Base-by-base conservation (phyloP, 371 early-diverging fungal genomes). In the Mucor piriformis region DNA sequence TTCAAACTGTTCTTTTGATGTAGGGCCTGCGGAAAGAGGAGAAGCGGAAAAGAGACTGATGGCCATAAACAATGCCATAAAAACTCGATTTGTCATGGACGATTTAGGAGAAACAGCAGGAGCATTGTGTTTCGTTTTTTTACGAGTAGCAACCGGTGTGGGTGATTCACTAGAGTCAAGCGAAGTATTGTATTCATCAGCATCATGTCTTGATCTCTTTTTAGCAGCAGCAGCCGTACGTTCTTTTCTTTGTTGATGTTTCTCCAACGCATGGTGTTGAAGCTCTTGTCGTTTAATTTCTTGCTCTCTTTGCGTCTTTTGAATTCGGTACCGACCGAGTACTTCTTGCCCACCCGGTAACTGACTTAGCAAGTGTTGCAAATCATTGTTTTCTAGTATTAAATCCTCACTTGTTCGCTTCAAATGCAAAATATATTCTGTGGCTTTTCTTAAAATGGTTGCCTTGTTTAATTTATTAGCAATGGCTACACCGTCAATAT, bases 381-480 rank as follows among this genome's bases (percentile, higher is more conserved):
- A 67, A 12, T 73, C 68, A 1, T 67, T 70, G 42, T 85, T 85
- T 57, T 88, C 87, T 6, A 61, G 60, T 43, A 75, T 65, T 25
- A 81, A 50, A 21, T 73, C 65, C 16, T 77, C 72, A 53, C 85
- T 82, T 58, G 57, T 79, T 12, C 79, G 72, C 44, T 88, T 85
- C 32, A 95, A 74, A 56, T 90, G 78, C 34, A 83, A 67, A 42
- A 95, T 94, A 69, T 95, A 94, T 63, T 95, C 94, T 2, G 95
- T 93, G 0, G 93, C 88, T 63, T 92, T 93, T 35, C 90, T 81
- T 57, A 95, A 64, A 40, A 95, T 89, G 0, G 94, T 93, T 2
- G 95, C 95, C 73, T 95, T 95, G 82, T 94, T 94, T 25, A 91
- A 82, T 56, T 93, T 94, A 15, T 88, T 89, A 1, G 89, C 89